Percentiles rank a stretch among this genome's conserved stretches.
phyloP scores from a whole-genome alignment of 768 basidiomycete genomes.

The Ramaria rubella region DNA sequence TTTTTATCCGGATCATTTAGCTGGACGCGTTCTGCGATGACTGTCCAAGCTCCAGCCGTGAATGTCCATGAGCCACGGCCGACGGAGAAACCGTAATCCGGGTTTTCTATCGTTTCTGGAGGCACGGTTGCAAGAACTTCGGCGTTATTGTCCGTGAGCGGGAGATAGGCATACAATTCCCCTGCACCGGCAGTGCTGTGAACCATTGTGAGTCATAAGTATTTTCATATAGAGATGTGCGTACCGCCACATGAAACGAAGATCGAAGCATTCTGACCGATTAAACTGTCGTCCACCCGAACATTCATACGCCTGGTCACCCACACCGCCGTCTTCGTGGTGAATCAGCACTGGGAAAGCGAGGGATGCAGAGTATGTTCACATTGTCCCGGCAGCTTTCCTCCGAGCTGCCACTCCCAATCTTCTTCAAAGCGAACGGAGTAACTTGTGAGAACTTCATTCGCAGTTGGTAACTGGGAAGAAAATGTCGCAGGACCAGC shows the following conservation, averaged over 20 bases:
- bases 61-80: slow-evolving; percentile 60
- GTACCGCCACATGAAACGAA: slow-evolving; percentile 72
- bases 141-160: slow-evolving; percentile 40
- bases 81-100: slow-evolving; percentile 59
- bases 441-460: slow-evolving; percentile 58
- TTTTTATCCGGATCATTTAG: slow-evolving; percentile 54
- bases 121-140: slow-evolving; percentile 40
- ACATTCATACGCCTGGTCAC: slow-evolving; percentile 55
- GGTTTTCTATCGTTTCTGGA: slow-evolving; percentile 42
- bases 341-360: not conserved
- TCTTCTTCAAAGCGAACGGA: slow-evolving; percentile 55
- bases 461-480: slow-evolving; percentile 31
- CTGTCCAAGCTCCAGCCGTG: slow-evolving; percentile 55
- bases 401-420: slow-evolving; percentile 68
- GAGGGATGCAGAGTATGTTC: slow-evolving; percentile 28
- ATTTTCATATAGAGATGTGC: slow-evolving; percentile 5
- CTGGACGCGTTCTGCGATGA: slow-evolving; percentile 59
- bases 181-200: slow-evolving; percentile 48
- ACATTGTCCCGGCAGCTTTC: slow-evolving; percentile 72
- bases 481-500: slow-evolving; percentile 44
- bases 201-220: not conserved
- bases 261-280: slow-evolving; percentile 60
- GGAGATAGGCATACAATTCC: slow-evolving; percentile 68
- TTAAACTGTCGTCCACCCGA: slow-evolving; percentile 59
- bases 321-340: slow-evolving; percentile 47